Percentiles rank a stretch among this genome's conserved stretches.
These are phyloP conservation scores for Xylariaceae sp. DNA, from an alignment of 2,329 filamentous ascomycete genomes.

Conservation along the genomic window DNA sequence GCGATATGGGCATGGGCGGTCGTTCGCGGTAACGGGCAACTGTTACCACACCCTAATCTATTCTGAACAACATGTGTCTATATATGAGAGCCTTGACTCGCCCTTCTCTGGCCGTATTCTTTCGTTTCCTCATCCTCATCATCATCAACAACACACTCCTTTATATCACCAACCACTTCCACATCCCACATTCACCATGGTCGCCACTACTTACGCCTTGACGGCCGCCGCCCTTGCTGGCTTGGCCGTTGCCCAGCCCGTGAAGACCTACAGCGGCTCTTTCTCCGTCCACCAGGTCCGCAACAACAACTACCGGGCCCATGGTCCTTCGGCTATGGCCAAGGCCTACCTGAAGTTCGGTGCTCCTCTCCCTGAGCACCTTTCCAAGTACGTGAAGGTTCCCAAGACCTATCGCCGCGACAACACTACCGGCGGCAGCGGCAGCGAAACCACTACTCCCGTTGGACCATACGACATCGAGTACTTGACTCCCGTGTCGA, in stretches of 20 bases:
- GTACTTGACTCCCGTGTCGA: constrained; percentile 30
- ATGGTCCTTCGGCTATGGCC: constrained; percentile 25
- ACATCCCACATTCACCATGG: constrained; percentile 13
- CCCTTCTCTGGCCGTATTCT: background rate
- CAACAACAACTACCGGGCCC: constrained; percentile 25
- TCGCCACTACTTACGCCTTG: constrained; percentile 16
- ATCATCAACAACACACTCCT: background rate
- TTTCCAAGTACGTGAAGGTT: constrained; percentile 23
- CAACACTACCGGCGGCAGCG: constrained; percentile 7
- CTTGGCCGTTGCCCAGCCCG: constrained; percentile 22
- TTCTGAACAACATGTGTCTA: too few relatives aligned
- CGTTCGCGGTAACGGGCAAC: too few relatives aligned
- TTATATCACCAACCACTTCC: background rate
- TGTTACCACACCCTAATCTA: too few relatives aligned
- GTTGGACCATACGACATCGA: constrained; percentile 27
- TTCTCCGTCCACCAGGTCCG: constrained; percentile 26
- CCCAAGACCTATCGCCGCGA: constrained; percentile 20
- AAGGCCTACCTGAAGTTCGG: constrained; percentile 31
- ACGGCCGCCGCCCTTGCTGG: constrained; percentile 23
- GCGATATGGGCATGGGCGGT: too few relatives aligned
- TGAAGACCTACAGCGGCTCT: constrained; percentile 20
- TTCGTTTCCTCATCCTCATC: background rate
- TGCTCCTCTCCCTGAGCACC: constrained; percentile 21
- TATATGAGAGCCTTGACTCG: too few relatives aligned
- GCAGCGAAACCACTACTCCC: constrained; percentile 25